Base-by-base conservation (phyloP, 495 filamentous ascomycete genomes). In the Neurospora sp. region DNA sequence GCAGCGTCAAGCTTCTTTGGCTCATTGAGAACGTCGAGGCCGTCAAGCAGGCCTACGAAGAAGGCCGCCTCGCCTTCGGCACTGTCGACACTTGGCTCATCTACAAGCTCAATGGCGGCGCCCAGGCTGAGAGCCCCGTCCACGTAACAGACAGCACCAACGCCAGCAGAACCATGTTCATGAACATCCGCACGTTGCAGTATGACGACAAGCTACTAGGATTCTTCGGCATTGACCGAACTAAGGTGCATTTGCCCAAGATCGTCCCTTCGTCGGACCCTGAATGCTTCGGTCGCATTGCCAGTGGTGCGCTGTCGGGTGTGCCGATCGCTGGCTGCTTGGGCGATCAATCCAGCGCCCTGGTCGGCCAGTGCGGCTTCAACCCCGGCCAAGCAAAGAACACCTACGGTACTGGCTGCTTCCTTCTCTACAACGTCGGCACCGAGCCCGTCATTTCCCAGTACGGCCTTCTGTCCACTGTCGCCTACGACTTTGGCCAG, bases 351-450 rank as follows among this genome's bases (percentile, higher is more conserved):
- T 97, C 95, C 44, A 90, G 93, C 69, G 95, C 95, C 7, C 82
- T 98, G 69, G 95, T 98, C 49, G 95, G 95, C 54, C 95, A 98
- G 80, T 93, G 93, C 79, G 94, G 92, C 35, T 97, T 97, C 82
- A 90, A 85, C 14, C 91, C 94, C 2, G 95, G 95, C 70, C 87
- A 87, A 76, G 95, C 95, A 46, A 98, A 98, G 86, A 97, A 97
- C 80, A 98, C 95, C 2, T 98, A 97, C 75, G 95, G 95, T 49
- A 98, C 95, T 3, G 95, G 95, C 39, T 97, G 95, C 81, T 98
- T 98, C 85, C 86, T 98, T 72, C 87, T 98, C 4, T 97, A 97
- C 80, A 97, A 98, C 79, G 94, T 97, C 72, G 95, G 95, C 70
- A 87, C 91, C 37, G 91, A 94, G 83, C 95, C 95, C 4, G 94